Base-by-base conservation (phyloP, 768 basidiomycete genomes). In the Rhodotorula toruloides region DNA sequence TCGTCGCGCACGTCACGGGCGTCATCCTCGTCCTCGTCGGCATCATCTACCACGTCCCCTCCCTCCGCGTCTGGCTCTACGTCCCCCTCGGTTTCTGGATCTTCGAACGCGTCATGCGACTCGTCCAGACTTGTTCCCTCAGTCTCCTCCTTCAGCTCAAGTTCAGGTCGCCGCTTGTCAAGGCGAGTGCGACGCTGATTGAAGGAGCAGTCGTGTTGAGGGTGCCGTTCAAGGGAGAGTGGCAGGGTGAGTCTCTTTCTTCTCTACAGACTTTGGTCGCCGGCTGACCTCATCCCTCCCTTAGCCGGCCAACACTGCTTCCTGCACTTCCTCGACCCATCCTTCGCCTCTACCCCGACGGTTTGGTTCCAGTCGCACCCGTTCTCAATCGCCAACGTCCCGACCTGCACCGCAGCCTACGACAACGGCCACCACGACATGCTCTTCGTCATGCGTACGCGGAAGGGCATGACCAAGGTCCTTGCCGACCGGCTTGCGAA, bases 361-460 rank as follows among this genome's bases (percentile, higher is more conserved):
- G 31, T 63, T 48, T 56, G 58, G 60, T 59, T 61, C 61, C 67
- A 69, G 39, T 61, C 63, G 21, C 68, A 69, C 59, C 63, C 63
- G 19, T 69, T 69, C 63, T 56, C 53, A 10, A 68, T 68, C 62
- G 58, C 67, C 57, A 68, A 68, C 58, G 67, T 68, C 11, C 62
- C 67, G 4, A 40, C 55, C 10, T 63, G 66, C 58, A 54, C 56
- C 7, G 61, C 52, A 25, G 29, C 29, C 12, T 54, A 61, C 65
- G 54, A 50, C 36, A 16, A 57, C 22, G 65, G 65, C 29, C 31
- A 59, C 42, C 65, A 61, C 65, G 63, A 65, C 12, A 65, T 71
- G 61, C 65, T 60, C 14, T 71, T 71, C 54, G 69, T 67, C 61
- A 58, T 71, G 42, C 53, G 69, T 37, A 67, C 62, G 40, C 31